These are phyloP conservation scores for Globomyces pollinis-pini DNA, from an alignment of 192 early-diverging fungal genomes.

Conservation along the genomic window DNA sequence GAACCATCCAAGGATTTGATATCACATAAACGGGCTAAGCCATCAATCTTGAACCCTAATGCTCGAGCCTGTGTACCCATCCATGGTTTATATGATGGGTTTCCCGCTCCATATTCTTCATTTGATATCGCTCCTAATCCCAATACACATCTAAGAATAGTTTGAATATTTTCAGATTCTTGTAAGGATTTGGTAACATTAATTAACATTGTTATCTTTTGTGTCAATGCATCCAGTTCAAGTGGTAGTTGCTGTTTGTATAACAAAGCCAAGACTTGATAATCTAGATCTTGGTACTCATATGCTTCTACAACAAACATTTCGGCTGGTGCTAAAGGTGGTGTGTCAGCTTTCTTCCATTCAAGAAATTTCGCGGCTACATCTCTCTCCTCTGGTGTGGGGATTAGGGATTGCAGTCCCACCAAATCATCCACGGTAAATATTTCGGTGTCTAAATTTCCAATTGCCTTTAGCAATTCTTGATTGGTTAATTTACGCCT, in stretches of 20 bases:
- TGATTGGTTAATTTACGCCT: conserved; percentile 30
- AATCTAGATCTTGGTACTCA: conserved; percentile 23
- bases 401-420: conserved; percentile 36
- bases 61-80: conserved; percentile 49
- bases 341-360: conserved; percentile 13
- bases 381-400: conserved; percentile 33
- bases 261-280: conserved; percentile 29
- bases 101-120: conserved; percentile 36
- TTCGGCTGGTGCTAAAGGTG: conserved; percentile 48
- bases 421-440: conserved; percentile 36
- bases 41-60: conserved; percentile 49
- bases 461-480: conserved; percentile 22
- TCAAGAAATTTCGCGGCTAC: conserved; percentile 12
- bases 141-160: conserved; percentile 35
- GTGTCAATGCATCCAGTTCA: conserved; percentile 27
- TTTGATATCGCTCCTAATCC: conserved; percentile 47
- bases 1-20: conserved; percentile 52
- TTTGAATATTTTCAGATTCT: conserved; percentile 32
- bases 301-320: conserved; percentile 41
- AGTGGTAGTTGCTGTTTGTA: conserved; percentile 20
- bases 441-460: conserved; percentile 20
- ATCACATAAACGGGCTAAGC: conserved; percentile 41
- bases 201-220: conserved; percentile 20
- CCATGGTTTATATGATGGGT: conserved; percentile 38
- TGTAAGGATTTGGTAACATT: conserved; percentile 26